Conservation (phyloP, 2,329 filamentous ascomycete genomes). For the Trichoderma oligosporum region DNA sequence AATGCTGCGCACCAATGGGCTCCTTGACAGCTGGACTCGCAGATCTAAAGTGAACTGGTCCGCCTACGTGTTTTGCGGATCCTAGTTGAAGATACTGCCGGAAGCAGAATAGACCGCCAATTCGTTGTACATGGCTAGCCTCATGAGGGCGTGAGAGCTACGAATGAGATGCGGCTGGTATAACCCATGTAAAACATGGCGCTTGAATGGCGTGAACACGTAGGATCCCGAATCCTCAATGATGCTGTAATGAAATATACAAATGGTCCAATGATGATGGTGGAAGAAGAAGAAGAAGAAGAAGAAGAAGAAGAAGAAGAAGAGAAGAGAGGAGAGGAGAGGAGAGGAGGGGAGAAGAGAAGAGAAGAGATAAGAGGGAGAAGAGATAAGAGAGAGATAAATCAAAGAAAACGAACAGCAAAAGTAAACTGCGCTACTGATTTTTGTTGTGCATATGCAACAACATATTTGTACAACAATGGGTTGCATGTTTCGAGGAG, state of each 20-base stretch:
- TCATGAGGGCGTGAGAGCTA: neutral
- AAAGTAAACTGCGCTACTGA: neutral
- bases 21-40: conserved; percentile 16
- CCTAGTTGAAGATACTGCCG: neutral
- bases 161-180: neutral
- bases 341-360: no score
- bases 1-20: conserved; percentile 9
- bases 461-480: conserved; percentile 17
- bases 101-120: neutral
- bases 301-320: neutral
- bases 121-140: conserved; percentile 2
- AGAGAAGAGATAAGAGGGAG: no score
- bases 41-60: neutral
- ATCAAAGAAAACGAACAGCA: no score
- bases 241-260: neutral
- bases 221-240: conserved; percentile 3
- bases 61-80: conserved; percentile 11
- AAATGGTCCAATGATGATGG: neutral
- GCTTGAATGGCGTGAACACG: conserved; percentile 15
- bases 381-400: no score
- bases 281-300: neutral
- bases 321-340: no score
- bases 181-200: neutral
- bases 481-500: conserved; percentile 12
- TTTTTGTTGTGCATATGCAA: conserved; percentile 3